These are phyloP conservation scores for Cordia subcordata DNA, from an alignment of 257 asterid species.

Conservation along the genomic window DNA sequence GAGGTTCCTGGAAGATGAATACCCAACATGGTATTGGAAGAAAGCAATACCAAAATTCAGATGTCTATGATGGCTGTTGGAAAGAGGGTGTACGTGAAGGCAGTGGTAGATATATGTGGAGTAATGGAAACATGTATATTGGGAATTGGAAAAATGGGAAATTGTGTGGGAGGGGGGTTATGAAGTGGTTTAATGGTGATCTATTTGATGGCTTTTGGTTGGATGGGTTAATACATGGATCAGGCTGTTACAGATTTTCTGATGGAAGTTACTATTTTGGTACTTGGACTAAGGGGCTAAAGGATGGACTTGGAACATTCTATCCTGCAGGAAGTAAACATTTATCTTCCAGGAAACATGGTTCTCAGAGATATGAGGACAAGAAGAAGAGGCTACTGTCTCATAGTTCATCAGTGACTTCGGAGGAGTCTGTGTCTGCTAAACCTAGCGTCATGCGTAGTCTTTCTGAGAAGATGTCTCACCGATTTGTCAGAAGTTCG, in stretches of 20 bases:
- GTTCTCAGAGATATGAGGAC: slow-evolving; percentile 37
- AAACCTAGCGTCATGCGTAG: slow-evolving; percentile 45
- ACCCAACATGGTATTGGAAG: slow-evolving; percentile 82
- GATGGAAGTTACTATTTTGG: slow-evolving; percentile 95
- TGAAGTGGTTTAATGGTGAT: slow-evolving; percentile 87
- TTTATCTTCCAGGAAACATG: slow-evolving; percentile 26
- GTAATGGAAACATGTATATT: slow-evolving; percentile 60
- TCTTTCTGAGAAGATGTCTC: slow-evolving; percentile 54
- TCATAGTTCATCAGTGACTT: slow-evolving; percentile 31
- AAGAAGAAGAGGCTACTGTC: slow-evolving; percentile 39
- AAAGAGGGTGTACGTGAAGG: slow-evolving; percentile 91
- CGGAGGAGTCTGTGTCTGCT: slow-evolving; percentile 44
- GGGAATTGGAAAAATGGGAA: slow-evolving; percentile 86
- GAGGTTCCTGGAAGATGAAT: slow-evolving; percentile 89
- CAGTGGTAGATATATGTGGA: slow-evolving; percentile 88
- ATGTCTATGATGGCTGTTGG: slow-evolving; percentile 92
- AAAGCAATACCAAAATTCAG: slow-evolving; percentile 73
- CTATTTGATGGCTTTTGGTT: slow-evolving; percentile 87
- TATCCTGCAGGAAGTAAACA: slow-evolving; percentile 68
- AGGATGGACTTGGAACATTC: slow-evolving; percentile 87
- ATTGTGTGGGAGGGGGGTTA: slow-evolving; percentile 84
- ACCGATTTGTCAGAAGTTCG: slow-evolving; percentile 43
- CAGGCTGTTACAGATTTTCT: slow-evolving; percentile 66
- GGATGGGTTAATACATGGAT: slow-evolving; percentile 73
- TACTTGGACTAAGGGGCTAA: slow-evolving; percentile 83